A percentile compares a stretch with the other conserved stretches of the same genome.
Evolutionary conservation across 306 rosid species (phyloP).

Genomic region (Prunus salicina): DNA sequence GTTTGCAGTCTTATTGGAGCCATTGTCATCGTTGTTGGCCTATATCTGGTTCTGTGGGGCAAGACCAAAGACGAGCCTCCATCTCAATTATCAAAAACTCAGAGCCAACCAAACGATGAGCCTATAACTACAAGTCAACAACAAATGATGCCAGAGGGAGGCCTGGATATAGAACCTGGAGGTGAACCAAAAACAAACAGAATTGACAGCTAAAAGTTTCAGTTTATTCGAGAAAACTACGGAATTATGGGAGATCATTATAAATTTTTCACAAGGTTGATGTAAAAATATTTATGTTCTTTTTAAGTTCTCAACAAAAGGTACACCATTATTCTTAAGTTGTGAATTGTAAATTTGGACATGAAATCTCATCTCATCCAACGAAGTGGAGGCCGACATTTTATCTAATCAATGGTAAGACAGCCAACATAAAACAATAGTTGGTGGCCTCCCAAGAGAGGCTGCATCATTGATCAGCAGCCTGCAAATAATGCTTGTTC

Average conservation of each 20-base stretch:
- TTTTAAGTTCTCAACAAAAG: too few relatives aligned
- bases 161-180: not conserved
- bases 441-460: not conserved
- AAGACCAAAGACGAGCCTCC: conserved; percentile 24
- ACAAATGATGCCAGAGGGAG: not conserved
- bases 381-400: not conserved
- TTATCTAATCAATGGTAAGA: not conserved
- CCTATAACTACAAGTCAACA: not conserved
- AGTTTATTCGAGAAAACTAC: too few relatives aligned
- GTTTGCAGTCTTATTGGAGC: conserved; percentile 33
- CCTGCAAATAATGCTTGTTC: not conserved
- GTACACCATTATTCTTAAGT: too few relatives aligned
- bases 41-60: conserved; percentile 39
- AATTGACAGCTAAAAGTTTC: too few relatives aligned
- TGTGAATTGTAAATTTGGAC: too few relatives aligned
- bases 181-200: not conserved
- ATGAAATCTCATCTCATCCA: too few relatives aligned
- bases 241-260: too few relatives aligned
- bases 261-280: too few relatives aligned
- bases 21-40: conserved; percentile 25
- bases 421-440: not conserved
- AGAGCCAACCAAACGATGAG: conserved; percentile 11
- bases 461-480: not conserved
- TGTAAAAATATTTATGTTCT: not conserved
- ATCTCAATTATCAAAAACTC: not conserved